Evolutionary conservation across 306 rosid genomes (phyloP).

Genomic region (Parietaria judaica): DNA sequence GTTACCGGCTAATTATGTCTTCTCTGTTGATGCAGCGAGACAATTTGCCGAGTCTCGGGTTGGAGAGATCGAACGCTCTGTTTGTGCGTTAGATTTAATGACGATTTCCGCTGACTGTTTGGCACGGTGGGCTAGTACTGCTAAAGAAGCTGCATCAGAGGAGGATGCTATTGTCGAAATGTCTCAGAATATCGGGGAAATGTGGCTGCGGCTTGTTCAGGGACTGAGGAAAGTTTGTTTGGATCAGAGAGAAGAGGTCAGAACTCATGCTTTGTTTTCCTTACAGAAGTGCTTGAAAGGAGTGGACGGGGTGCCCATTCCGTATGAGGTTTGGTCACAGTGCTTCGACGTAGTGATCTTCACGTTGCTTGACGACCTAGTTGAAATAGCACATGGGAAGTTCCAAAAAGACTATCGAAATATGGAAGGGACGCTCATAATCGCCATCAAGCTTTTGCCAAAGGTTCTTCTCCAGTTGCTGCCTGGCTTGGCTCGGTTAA

Average conservation of each 20-base stretch:
- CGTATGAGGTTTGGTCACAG: conserved; percentile 56
- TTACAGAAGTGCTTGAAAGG: conserved; percentile 81
- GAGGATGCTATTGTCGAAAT: conserved; percentile 53
- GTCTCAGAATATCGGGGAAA: conserved; percentile 83
- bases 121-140: conserved; percentile 59
- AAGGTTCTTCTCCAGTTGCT: conserved; percentile 76
- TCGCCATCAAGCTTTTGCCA: conserved; percentile 83
- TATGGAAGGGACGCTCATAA: conserved; percentile 92
- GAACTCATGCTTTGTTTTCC: conserved; percentile 72
- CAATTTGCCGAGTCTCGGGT: conserved; percentile 98
- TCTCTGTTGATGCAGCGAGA: conserved; percentile 76
- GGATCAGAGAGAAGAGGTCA: conserved; percentile 98
- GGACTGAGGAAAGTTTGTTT: conserved; percentile 86
- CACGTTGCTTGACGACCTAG: conserved; percentile 90
- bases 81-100: conserved; percentile 82
- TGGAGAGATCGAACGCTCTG: conserved; percentile 84
- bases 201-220: conserved; percentile 94
- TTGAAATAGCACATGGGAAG: conserved; percentile 88
- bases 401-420: conserved; percentile 83
- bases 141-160: conserved; percentile 57
- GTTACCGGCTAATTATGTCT: conserved; percentile 75
- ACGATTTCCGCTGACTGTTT: conserved; percentile 78
- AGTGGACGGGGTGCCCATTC: conserved; percentile 57
- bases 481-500: conserved; percentile 56
- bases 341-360: conserved; percentile 88